These are phyloP conservation scores for Syncephalis plumigaleata DNA, from an alignment of 371 early-diverging fungal species.

Conservation along the genomic window DNA sequence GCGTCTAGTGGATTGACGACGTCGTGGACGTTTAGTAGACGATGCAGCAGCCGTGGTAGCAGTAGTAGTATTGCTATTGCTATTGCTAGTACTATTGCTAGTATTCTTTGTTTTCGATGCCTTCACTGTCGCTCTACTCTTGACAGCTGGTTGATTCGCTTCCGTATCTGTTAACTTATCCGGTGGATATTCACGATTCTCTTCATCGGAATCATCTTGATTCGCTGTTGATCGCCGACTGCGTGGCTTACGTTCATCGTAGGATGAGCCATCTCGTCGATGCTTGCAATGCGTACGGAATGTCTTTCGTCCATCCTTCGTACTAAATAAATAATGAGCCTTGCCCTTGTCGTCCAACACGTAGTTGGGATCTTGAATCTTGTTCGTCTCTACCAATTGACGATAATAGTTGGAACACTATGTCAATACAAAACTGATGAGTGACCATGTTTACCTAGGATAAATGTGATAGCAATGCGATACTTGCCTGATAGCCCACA, in stretches of 20 bases:
- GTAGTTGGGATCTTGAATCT: slow-evolving; percentile 80
- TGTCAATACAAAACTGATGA: neutral
- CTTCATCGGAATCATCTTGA: slow-evolving; percentile 10
- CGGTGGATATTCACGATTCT: slow-evolving; percentile 7
- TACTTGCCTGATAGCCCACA: slow-evolving; percentile 74
- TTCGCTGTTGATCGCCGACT: no score
- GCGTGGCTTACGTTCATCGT: neutral
- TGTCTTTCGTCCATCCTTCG: slow-evolving; percentile 54
- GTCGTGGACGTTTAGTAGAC: no score
- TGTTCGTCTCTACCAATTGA: slow-evolving; percentile 59
- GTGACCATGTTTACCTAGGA: neutral
- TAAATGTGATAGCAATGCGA: neutral
- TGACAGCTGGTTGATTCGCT: slow-evolving; percentile 3
- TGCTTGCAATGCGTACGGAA: slow-evolving; percentile 28
- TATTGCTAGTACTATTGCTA: no score
- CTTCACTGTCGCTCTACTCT: no score
- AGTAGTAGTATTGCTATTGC: no score
- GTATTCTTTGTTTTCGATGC: no score
- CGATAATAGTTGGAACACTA: slow-evolving; percentile 91
- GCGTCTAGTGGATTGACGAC: no score
- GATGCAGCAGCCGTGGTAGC: slow-evolving; percentile 3
- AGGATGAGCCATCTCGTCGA: neutral
- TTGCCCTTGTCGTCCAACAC: slow-evolving; percentile 73
- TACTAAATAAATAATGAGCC: slow-evolving; percentile 65
- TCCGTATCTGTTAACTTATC: slow-evolving; percentile 11